Base-by-base conservation (phyloP, 2,329 filamentous ascomycete species). In the Fusarium redolens region DNA sequence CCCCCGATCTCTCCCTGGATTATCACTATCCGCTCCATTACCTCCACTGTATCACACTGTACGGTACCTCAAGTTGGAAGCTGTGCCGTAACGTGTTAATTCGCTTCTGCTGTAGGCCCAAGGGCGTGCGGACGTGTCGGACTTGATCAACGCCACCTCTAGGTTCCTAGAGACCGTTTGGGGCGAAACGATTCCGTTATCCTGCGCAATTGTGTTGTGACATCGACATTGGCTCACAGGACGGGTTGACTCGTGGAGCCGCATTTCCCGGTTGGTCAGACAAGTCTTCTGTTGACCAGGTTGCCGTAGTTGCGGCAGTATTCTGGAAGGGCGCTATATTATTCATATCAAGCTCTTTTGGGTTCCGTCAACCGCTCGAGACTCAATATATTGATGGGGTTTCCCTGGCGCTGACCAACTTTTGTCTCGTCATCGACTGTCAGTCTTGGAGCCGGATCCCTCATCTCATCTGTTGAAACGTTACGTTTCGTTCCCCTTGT, bases 351-450 rank as follows among this genome's bases (percentile, higher is more conserved):
- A 35, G 54, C 56, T 43, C 44, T 35, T 47, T 41, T 58, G 30
- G 45, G 38, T 47, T 38, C 54, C 55, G 43, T 50, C 44, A 67
- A 65, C 58, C 30, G 59, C 45, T 57, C 50, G 63, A 59, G 62
- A 44, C 56, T 69, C 65, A 65, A 78, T 78, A 78, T 76, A 77
- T 76, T 76, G 73, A 72, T 71, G 60, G 73, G 69, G 59, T 71
- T 65, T 47, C 73, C 64, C 66, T 47, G 63, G 62, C 61, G 63
- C 64, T 75, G 69, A 55, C 38, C 59, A 72, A 72, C 45, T 66
- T 69, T 65, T 66, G 58, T 65, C 64, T 54, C 65, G 40, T 33
- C 54, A 52, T 44, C 37, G n/a, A 51, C 38, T 65, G 52, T 57
- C 65, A 68, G 41, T 57, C 59, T 44, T 55, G 37, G 65, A 65